Evolutionary conservation across 768 basidiomycete genomes (phyloP).

Genomic region (Dentipellis fragilis): DNA sequence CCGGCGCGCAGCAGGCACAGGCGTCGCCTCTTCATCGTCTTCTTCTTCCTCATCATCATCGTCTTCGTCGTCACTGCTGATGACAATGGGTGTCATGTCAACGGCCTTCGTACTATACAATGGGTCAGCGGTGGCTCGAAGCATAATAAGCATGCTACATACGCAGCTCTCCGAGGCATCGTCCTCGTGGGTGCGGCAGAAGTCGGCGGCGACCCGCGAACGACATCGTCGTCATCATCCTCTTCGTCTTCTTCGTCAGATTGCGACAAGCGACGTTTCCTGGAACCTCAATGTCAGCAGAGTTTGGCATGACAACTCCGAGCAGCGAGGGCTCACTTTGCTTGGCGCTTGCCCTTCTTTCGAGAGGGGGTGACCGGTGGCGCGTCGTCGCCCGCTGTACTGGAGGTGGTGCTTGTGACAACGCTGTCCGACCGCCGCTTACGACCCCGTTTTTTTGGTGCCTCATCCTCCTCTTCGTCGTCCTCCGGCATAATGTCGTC

Average conservation of each 20-base stretch:
- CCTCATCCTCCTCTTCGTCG: constrained; percentile 31
- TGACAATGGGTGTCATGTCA: constrained; percentile 11
- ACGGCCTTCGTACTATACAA: constrained; percentile 12
- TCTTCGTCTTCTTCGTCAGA: constrained; percentile 42
- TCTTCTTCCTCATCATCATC: constrained; percentile 25
- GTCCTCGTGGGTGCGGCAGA: constrained; percentile 34
- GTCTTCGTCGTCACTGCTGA: constrained; percentile 17
- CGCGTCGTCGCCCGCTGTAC: constrained; percentile 22
- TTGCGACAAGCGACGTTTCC: constrained; percentile 46
- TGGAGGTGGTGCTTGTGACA: constrained; percentile 30
- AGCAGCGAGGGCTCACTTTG: constrained; percentile 17
- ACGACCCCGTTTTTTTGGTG: constrained; percentile 29
- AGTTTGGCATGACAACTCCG: not conserved
- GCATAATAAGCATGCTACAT: constrained; percentile 23
- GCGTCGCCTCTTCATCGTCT: constrained; percentile 9
- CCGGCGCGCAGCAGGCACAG: constrained; percentile 5
- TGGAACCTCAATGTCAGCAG: constrained; percentile 16
- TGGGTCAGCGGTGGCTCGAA: constrained; percentile 23
- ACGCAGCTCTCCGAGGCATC: constrained; percentile 54
- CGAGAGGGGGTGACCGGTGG: constrained; percentile 13
- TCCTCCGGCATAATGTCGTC: constrained; percentile 64
- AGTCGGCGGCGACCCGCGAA: constrained; percentile 25
- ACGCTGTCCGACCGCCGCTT: constrained; percentile 58
- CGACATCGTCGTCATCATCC: constrained; percentile 20
- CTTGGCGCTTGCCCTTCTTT: constrained; percentile 25